Conservation (phyloP, 2,329 filamentous ascomycete genomes). For the Pyricularia pennisetigena region DNA sequence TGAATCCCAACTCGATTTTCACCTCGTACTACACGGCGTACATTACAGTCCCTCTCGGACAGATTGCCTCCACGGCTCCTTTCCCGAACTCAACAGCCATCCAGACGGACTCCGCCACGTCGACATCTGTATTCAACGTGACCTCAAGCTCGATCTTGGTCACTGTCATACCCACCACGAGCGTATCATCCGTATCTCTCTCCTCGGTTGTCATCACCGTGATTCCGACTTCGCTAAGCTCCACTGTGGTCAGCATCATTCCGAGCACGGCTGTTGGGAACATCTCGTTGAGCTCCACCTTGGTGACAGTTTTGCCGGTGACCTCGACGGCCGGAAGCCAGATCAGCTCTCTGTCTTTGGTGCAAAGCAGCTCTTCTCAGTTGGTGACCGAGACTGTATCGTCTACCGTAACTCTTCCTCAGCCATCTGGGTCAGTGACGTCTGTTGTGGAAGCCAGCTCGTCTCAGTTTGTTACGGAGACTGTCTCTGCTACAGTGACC, state of each 20-base stretch:
- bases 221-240: neutral
- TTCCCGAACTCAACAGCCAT: neutral
- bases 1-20: slow-evolving; percentile 3
- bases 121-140: neutral
- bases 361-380: neutral
- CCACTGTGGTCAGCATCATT: neutral
- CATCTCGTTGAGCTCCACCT: neutral
- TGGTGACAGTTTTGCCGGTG: neutral
- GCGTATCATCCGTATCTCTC: neutral
- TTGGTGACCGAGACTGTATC: neutral
- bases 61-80: neutral
- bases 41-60: neutral
- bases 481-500: neutral
- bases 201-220: neutral
- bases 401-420: neutral
- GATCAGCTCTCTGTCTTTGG: neutral
- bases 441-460: neutral
- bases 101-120: neutral
- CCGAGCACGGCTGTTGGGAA: neutral
- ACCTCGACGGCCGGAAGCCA: neutral
- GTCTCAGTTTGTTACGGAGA: neutral
- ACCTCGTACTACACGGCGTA: neutral
- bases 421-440: neutral
- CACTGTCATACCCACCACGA: neutral
- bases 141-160: neutral